phyloP scores from a whole-genome alignment of 768 basidiomycete species.

The Tremella yokohamensis region DNA sequence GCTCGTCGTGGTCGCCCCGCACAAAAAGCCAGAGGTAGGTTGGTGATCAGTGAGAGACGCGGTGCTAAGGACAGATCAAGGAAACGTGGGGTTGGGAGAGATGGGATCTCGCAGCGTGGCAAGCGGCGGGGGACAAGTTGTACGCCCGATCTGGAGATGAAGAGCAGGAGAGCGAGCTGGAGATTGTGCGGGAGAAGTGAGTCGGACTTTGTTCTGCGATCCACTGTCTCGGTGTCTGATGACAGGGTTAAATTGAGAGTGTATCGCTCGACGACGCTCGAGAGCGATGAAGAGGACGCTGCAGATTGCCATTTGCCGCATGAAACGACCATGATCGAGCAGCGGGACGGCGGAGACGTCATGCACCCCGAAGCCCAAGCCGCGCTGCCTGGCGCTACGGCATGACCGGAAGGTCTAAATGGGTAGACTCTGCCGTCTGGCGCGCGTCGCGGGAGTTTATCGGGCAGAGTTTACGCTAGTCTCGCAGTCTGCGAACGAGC shows the following conservation, averaged over 20 bases:
- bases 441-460: too few relatives aligned
- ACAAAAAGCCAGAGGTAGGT: constrained; percentile 64
- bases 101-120: constrained; percentile 47
- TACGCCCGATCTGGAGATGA: constrained; percentile 18
- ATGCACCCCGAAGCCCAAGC: too few relatives aligned
- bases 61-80: constrained; percentile 37
- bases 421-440: too few relatives aligned
- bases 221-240: too few relatives aligned
- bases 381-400: too few relatives aligned
- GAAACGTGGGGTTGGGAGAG: constrained; percentile 47
- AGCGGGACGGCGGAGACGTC: too few relatives aligned
- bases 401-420: too few relatives aligned
- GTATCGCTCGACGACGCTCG: constrained; percentile 14
- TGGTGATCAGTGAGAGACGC: neutral
- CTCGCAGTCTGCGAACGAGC: too few relatives aligned
- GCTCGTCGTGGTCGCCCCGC: constrained; percentile 68
- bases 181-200: constrained; percentile 42
- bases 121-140: constrained; percentile 28
- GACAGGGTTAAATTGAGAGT: constrained; percentile 28
- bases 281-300: too few relatives aligned
- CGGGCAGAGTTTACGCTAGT: too few relatives aligned
- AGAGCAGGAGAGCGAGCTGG: constrained; percentile 22
- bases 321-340: too few relatives aligned
- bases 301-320: too few relatives aligned
- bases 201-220: constrained; percentile 5